phyloP scores from a whole-genome alignment of 2,329 filamentous ascomycete genomes.

The Canariomyces notabilis region DNA sequence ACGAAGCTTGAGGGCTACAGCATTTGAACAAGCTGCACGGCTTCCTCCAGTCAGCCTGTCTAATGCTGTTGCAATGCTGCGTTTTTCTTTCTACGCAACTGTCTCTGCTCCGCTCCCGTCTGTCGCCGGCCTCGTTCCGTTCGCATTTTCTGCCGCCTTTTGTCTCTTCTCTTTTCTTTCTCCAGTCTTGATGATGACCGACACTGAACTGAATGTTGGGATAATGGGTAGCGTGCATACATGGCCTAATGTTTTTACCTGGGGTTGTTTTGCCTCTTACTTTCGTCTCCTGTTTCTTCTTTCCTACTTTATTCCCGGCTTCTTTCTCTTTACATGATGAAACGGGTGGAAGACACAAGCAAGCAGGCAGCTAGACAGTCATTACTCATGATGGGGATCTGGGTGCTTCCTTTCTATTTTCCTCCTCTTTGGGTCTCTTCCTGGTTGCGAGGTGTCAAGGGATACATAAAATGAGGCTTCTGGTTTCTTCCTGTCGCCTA shows the following conservation, averaged over 20 bases:
- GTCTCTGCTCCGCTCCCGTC: too few relatives aligned
- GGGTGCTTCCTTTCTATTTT: neutral
- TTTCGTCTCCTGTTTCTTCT: neutral
- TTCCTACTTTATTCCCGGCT: neutral
- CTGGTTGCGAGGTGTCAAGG: too few relatives aligned
- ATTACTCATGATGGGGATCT: too few relatives aligned
- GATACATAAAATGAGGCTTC: neutral
- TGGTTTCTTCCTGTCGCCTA: neutral
- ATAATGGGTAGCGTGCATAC: too few relatives aligned
- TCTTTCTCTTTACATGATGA: neutral
- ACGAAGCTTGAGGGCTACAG: neutral
- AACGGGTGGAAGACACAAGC: neutral
- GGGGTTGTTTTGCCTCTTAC: neutral
- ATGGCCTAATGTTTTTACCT: too few relatives aligned
- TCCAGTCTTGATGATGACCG: too few relatives aligned
- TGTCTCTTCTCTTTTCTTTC: neutral
- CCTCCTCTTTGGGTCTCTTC: neutral
- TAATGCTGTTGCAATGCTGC: neutral
- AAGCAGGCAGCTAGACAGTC: too few relatives aligned
- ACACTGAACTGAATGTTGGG: too few relatives aligned
- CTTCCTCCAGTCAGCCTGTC: neutral
- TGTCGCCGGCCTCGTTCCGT: too few relatives aligned
- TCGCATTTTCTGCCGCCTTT: neutral
- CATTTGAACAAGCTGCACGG: neutral
- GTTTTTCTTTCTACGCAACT: slow-evolving; percentile 3